These are phyloP conservation scores for Murraya paniculata DNA, from an alignment of 345 rosid species.

Conservation along the genomic window DNA sequence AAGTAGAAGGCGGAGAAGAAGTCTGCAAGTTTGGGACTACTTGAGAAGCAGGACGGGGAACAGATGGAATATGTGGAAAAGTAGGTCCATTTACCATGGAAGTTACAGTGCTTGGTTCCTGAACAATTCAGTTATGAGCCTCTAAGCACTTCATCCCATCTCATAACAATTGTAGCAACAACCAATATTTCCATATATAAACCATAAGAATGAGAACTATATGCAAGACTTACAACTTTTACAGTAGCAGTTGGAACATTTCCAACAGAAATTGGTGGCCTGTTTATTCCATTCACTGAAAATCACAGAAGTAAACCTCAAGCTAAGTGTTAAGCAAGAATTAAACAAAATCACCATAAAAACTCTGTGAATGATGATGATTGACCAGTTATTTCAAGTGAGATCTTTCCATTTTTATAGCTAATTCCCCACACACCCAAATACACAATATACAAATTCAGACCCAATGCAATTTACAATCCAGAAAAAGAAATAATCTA, in stretches of 20 bases:
- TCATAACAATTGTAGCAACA: constrained; percentile 1
- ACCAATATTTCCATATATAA: constrained; percentile 5
- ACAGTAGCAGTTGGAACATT: constrained; percentile 75
- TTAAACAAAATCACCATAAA: constrained; percentile 4
- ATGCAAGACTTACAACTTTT: constrained; percentile 72
- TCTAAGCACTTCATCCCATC: constrained; percentile 17
- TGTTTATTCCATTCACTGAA: constrained; percentile 70
- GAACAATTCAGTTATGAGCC: constrained; percentile 20
- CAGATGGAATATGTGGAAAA: constrained; percentile 69
- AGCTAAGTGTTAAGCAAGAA: constrained; percentile 8
- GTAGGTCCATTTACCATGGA: constrained; percentile 61
- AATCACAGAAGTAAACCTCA: constrained; percentile 18
- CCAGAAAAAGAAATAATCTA: constrained; percentile 4
- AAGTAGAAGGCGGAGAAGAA: constrained; percentile 70
- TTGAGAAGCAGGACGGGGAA: constrained; percentile 74
- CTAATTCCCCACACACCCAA: not conserved
- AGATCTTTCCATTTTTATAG: not conserved
- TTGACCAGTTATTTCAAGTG: not conserved
- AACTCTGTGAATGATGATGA: not conserved
- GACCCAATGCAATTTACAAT: not conserved
- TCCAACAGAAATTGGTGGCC: constrained; percentile 68
- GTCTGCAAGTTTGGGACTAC: constrained; percentile 69
- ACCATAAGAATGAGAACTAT: constrained; percentile 11
- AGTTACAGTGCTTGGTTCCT: constrained; percentile 89
- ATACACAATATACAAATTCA: not conserved